These are phyloP conservation scores for Fagus sylvatica DNA, from an alignment of 306 rosid species.

Conservation along the genomic window DNA sequence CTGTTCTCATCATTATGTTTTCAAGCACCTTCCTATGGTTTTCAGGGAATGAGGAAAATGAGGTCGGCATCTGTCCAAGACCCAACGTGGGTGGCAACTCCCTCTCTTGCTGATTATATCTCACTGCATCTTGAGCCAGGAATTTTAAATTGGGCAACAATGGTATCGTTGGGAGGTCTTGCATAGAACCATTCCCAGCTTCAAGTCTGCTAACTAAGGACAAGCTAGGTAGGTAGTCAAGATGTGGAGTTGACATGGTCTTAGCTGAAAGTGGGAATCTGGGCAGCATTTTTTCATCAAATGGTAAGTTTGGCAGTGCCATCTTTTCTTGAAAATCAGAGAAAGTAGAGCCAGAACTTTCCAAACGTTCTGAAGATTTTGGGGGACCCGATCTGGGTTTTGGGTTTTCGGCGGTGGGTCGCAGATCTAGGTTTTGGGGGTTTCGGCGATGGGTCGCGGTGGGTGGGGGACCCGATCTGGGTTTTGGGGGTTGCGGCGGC, in stretches of 20 bases:
- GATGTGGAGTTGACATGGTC: constrained; percentile 57
- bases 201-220: constrained; percentile 72
- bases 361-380: constrained; percentile 45
- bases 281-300: constrained; percentile 76
- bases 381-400: no score
- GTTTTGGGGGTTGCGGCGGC: no score
- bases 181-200: constrained; percentile 59
- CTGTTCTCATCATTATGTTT: constrained; percentile 96
- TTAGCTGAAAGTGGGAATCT: constrained; percentile 71
- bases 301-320: constrained; percentile 72
- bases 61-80: constrained; percentile 67
- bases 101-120: constrained; percentile 74
- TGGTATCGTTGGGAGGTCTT: constrained; percentile 71
- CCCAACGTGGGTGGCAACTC: constrained; percentile 69
- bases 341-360: constrained; percentile 49
- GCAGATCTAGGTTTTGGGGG: no score
- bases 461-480: no score
- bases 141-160: constrained; percentile 72
- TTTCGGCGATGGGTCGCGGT: no score
- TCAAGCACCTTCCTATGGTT: constrained; percentile 97
- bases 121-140: constrained; percentile 69
- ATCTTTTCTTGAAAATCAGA: constrained; percentile 73
- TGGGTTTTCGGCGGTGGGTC: no score
- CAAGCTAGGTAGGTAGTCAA: constrained; percentile 74
- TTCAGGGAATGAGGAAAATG: constrained; percentile 79